Evolutionary conservation across 352 stramenopile species (phyloP).

Genomic region (Pythium rhizo-oryzae): DNA sequence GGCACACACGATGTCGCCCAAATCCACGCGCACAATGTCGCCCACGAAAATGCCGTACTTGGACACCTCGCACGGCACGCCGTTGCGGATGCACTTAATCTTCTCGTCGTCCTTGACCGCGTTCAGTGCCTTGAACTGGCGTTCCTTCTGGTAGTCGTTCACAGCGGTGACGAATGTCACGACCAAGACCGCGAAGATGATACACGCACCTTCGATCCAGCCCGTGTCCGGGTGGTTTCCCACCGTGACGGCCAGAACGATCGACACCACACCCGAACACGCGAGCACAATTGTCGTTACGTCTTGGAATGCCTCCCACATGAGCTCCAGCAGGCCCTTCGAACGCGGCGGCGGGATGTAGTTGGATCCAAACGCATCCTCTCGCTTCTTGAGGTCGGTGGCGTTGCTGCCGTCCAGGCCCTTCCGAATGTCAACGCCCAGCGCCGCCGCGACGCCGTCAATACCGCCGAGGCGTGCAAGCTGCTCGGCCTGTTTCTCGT

Average conservation of each 20-base stretch:
- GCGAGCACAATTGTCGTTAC: conserved; percentile 73
- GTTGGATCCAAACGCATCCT: conserved; percentile 66
- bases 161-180: conserved; percentile 90
- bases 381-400: conserved; percentile 47
- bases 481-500: conserved; percentile 59
- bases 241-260: conserved; percentile 56
- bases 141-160: conserved; percentile 94
- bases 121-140: conserved; percentile 89
- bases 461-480: conserved; percentile 58
- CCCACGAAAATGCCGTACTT: conserved; percentile 88
- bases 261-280: conserved; percentile 55
- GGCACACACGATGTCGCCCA: conserved; percentile 58
- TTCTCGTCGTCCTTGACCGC: conserved; percentile 83
- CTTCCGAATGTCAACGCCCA: conserved; percentile 48
- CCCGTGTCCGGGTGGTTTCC: conserved; percentile 58
- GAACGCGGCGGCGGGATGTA: conserved; percentile 60
- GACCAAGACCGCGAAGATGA: conserved; percentile 91
- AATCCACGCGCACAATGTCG: conserved; percentile 88
- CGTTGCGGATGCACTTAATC: conserved; percentile 85
- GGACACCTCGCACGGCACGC: conserved; percentile 55
- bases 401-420: conserved; percentile 58
- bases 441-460: conserved; percentile 48
- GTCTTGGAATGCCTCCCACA: conserved; percentile 90
- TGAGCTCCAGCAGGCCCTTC: conserved; percentile 71
- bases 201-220: conserved; percentile 93